Conservation (phyloP, 2,329 filamentous ascomycete species). For the Pezizomycotina sp. region DNA sequence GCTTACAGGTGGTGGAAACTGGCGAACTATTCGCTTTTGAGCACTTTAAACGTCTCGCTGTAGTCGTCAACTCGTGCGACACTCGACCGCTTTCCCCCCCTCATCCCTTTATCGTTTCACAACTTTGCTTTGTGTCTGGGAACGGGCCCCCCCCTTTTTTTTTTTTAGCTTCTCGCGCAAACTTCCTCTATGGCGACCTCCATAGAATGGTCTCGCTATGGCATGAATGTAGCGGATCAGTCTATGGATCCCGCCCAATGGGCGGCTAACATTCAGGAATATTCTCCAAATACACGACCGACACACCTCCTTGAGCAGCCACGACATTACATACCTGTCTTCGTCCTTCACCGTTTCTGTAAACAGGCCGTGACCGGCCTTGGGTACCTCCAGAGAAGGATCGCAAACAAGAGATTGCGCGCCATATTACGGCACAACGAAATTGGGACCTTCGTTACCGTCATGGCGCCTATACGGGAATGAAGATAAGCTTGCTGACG, state of each 20-base stretch:
- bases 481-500: conserved; percentile 20
- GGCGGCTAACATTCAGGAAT: conserved; percentile 20
- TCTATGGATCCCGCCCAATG: conserved; percentile 18
- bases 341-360: conserved; percentile 25
- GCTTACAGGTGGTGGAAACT: conserved; percentile 19
- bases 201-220: conserved; percentile 25
- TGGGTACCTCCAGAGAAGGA: conserved; percentile 19
- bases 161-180: no score
- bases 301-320: conserved; percentile 22
- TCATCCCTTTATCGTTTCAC: conserved; percentile 10
- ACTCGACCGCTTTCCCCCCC: conserved; percentile 3
- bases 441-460: conserved; percentile 14
- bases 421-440: conserved; percentile 14
- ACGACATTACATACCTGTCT: conserved; percentile 24
- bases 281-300: conserved; percentile 23
- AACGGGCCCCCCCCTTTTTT: no score
- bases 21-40: conserved; percentile 12
- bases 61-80: conserved; percentile 6
- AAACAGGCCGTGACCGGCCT: conserved; percentile 19
- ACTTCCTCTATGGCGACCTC: conserved; percentile 22
- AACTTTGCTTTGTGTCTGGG: conserved; percentile 4
- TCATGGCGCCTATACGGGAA: conserved; percentile 9
- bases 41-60: conserved; percentile 8
- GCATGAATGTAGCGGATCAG: conserved; percentile 21
- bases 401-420: conserved; percentile 16